These are phyloP conservation scores for Amanita inopinata DNA, from an alignment of 768 basidiomycete species.

Conservation along the genomic window DNA sequence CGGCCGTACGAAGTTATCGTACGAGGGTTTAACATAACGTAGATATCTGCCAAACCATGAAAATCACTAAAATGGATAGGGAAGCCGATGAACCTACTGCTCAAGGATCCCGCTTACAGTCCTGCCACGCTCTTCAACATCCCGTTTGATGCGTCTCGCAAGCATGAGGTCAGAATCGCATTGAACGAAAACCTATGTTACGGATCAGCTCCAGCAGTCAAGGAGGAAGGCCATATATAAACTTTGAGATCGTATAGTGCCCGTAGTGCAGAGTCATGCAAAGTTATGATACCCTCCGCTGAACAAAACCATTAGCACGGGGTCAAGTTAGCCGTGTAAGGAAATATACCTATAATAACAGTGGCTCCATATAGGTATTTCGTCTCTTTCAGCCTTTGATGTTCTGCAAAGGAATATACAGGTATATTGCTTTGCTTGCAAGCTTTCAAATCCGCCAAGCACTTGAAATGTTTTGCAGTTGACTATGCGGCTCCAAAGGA, in stretches of 20 bases:
- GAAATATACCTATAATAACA: slow-evolving; percentile 80
- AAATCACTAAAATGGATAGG: too few species aligned
- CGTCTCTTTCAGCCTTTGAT: slow-evolving; percentile 70
- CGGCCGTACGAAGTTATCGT: slow-evolving; percentile 89
- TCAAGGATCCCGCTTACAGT: slow-evolving; percentile 82
- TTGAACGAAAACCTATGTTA: slow-evolving; percentile 70
- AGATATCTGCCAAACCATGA: slow-evolving; percentile 53
- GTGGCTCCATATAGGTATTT: slow-evolving; percentile 92
- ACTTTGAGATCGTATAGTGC: slow-evolving; percentile 89
- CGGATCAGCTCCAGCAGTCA: neutral
- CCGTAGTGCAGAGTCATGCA: slow-evolving; percentile 72
- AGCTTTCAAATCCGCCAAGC: slow-evolving; percentile 75
- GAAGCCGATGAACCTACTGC: slow-evolving; percentile 42
- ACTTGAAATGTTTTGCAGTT: slow-evolving; percentile 36
- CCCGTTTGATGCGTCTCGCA: slow-evolving; percentile 81
- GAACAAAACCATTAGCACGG: slow-evolving; percentile 6
- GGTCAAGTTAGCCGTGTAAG: slow-evolving; percentile 9
- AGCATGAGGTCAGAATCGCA: slow-evolving; percentile 97
- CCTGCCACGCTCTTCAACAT: slow-evolving; percentile 81
- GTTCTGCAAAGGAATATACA: slow-evolving; percentile 86
- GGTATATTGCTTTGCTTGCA: slow-evolving; percentile 85
- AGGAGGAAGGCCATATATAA: neutral
- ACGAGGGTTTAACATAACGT: slow-evolving; percentile 90
- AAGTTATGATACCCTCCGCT: slow-evolving; percentile 90
- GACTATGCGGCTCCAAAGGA: neutral